Evolutionary conservation across 495 filamentous ascomycete species (phyloP).

Genomic region (Lepraria neglecta): DNA sequence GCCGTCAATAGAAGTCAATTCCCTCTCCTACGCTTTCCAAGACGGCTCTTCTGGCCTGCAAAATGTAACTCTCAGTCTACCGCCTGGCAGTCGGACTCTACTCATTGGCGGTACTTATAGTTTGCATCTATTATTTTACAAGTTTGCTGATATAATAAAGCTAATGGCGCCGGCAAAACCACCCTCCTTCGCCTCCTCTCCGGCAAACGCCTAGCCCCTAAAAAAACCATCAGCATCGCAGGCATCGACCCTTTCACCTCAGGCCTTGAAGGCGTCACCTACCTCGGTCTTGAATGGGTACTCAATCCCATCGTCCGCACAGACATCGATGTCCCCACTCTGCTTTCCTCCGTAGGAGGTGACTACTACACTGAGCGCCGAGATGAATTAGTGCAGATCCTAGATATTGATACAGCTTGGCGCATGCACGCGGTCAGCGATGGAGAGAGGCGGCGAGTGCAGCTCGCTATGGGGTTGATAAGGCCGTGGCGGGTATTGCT

Average conservation of each 20-base stretch:
- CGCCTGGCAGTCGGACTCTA: conserved; percentile 76
- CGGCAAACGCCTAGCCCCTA: conserved; percentile 88
- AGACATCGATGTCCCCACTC: conserved; percentile 83
- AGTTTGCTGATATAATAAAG: conserved; percentile 34
- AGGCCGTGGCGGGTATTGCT: conserved; percentile 88
- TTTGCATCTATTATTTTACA: conserved; percentile 11
- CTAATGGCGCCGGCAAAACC: conserved; percentile 96
- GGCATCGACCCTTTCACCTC: conserved; percentile 88
- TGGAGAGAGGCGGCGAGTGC: conserved; percentile 84
- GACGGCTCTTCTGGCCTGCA: conserved; percentile 68
- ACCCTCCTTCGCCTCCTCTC: conserved; percentile 84
- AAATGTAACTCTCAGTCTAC: conserved; percentile 66
- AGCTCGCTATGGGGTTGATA: conserved; percentile 91
- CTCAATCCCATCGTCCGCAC: conserved; percentile 94
- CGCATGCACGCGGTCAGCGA: conserved; percentile 92
- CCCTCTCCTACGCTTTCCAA: conserved; percentile 84
- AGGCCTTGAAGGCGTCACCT: conserved; percentile 85
- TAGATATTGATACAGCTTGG: conserved; percentile 90
- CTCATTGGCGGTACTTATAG: conserved; percentile 70
- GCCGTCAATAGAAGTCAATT: conserved; percentile 59
- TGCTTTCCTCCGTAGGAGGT: conserved; percentile 80
- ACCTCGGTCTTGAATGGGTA: conserved; percentile 96
- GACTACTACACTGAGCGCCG: conserved; percentile 71
- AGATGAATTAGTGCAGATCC: conserved; percentile 77
- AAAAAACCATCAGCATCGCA: conserved; percentile 60